Evolutionary conservation across 2,329 filamentous ascomycete species (phyloP).

Genomic region (Beauveria sp.): DNA sequence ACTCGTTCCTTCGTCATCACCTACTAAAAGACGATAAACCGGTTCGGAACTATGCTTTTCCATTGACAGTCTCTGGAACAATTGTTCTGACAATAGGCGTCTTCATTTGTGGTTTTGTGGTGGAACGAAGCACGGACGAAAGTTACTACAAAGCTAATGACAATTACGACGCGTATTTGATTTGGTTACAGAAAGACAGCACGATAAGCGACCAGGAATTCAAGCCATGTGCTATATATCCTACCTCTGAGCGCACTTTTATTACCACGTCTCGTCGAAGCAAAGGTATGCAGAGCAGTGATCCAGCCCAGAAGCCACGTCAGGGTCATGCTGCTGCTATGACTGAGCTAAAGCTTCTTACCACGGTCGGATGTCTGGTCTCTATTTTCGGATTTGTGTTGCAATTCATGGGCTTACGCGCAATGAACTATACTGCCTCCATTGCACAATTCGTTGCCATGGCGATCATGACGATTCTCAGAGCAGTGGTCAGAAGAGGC

Average conservation of each 20-base stretch:
- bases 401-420: background rate
- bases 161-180: conserved; percentile 10
- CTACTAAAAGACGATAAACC: background rate
- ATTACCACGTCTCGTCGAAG: background rate
- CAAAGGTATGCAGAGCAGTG: background rate
- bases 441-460: background rate
- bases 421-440: background rate
- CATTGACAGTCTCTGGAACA: background rate
- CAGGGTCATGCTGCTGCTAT: background rate
- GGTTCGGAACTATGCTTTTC: background rate
- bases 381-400: background rate
- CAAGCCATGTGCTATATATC: conserved; percentile 17
- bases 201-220: conserved; percentile 23
- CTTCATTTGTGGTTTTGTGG: conserved; percentile 23
- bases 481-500: background rate
- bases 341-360: background rate
- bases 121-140: conserved; percentile 24
- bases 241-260: background rate
- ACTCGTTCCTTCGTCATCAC: background rate
- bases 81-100: conserved; percentile 16
- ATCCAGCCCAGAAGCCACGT: background rate
- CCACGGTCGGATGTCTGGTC: background rate
- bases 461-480: background rate
- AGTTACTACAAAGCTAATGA: conserved; percentile 7
- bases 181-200: conserved; percentile 24